Base-by-base conservation (phyloP, 106 monocot genomes). In the Allium cepa region DNA sequence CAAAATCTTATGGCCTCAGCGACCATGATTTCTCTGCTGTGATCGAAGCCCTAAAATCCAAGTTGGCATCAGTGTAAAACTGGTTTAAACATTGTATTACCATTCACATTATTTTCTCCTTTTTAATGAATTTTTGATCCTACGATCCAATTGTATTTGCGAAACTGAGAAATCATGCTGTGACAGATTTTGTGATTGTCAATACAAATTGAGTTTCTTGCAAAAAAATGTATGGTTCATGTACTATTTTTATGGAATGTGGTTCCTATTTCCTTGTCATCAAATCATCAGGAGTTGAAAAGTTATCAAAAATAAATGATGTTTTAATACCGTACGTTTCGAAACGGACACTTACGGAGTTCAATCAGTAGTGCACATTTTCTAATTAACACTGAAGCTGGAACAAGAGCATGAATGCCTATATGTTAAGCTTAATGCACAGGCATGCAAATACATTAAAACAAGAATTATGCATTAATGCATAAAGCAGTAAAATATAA, bases 1-100 rank as follows among this genome's bases (percentile, higher is more conserved):
- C 94, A 10, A 94, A 94, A 59, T 80, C 87, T 17, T 76, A 76
- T 26, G 94, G 94, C 11, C 80, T 94, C n/a, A 74, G 85, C 62
- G 87, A 94, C 53, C 80, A 90, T 3, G 94, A 94, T 65, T 94
- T 94, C 73, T 94, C 94, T 27, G 90, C 94, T 17, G 90, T 94
- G 9, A 79, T 90, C 16, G 94, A 94, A 81, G 87, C 90, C 2
- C 71, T 94, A 59, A 90, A 73, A 69, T 63, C 45, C 1, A 75
- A 79, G 47, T n/a, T 60, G 14, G 69, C 60, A 47, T 50, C 59
- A 14, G 50, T 51, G 26, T 59, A 64, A 59, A 51, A 45, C 52
- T 63, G 12, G 36, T 36, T 5, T 36, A 36, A 36, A 36, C 36
- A 1, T 36, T 36, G 36, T 36, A 55, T 55, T 11, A 55, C 5